Evolutionary conservation across 352 stramenopile species (phyloP).

Genomic region (Globisporangium camurandrum): DNA sequence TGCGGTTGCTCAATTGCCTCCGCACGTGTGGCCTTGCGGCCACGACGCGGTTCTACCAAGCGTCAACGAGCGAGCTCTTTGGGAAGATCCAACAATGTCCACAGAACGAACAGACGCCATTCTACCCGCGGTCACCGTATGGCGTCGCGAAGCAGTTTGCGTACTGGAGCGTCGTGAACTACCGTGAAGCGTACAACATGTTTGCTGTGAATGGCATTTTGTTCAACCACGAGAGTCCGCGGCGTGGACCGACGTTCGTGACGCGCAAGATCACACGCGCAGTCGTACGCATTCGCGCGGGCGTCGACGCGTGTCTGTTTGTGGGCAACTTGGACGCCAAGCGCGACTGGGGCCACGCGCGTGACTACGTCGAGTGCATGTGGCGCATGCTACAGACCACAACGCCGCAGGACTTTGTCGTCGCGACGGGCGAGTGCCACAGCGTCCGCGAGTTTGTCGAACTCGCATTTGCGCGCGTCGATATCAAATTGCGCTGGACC

Average conservation of each 20-base stretch:
- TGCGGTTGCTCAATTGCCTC: conserved; percentile 97
- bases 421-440: conserved; percentile 94
- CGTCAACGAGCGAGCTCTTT: conserved; percentile 98
- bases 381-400: conserved; percentile 97
- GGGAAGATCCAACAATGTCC: conserved; percentile 96
- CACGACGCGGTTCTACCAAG: conserved; percentile 91
- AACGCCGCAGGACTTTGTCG: conserved; percentile 67
- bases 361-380: conserved; percentile 99
- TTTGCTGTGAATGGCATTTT: conserved; percentile 97
- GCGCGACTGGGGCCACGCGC: conserved; percentile 98
- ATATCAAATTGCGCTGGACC: conserved; percentile 90
- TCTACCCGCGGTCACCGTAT: conserved; percentile 98
- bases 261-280: conserved; percentile 97
- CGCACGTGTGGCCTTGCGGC: conserved; percentile 84
- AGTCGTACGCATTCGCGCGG: conserved; percentile 90
- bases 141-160: conserved; percentile 98
- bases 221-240: conserved; percentile 99
- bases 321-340: conserved; percentile 97
- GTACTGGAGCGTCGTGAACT: conserved; percentile 99
- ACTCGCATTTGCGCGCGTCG: conserved; percentile 89
- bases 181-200: conserved; percentile 95
- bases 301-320: conserved; percentile 93
- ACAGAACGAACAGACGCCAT: conserved; percentile 96
- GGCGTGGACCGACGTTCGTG: conserved; percentile 96
- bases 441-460: conserved; percentile 98